These are phyloP conservation scores for Mycena indigotica DNA, from an alignment of 768 basidiomycete species.

Conservation along the genomic window DNA sequence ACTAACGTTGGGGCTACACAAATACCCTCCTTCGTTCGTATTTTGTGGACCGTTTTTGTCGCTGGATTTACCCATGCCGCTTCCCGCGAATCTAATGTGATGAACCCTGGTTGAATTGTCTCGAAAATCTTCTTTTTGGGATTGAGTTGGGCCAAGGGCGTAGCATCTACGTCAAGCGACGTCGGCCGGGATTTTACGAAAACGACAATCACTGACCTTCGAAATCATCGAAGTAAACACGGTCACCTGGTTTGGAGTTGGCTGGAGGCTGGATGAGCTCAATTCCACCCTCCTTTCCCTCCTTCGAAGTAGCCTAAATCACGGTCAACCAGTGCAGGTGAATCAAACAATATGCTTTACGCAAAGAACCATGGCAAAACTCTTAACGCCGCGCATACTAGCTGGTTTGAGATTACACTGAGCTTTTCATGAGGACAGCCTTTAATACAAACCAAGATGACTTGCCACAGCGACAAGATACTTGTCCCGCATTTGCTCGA, in stretches of 20 bases:
- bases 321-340: background rate
- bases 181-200: background rate
- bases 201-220: slow-evolving; percentile 55
- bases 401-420: slow-evolving; percentile 95
- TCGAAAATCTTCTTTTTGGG: slow-evolving; percentile 99
- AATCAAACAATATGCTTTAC: slow-evolving; percentile 47
- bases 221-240: slow-evolving; percentile 93
- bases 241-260: slow-evolving; percentile 86
- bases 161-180: slow-evolving; percentile 46
- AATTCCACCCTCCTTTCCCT: slow-evolving; percentile 86
- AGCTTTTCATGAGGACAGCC: background rate
- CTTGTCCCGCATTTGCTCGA: slow-evolving; percentile 88
- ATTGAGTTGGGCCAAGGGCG: slow-evolving; percentile 83
- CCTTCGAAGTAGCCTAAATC: slow-evolving; percentile 81
- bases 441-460: background rate
- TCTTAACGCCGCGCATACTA: slow-evolving; percentile 96
- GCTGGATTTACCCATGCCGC: slow-evolving; percentile 92
- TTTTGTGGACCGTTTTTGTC: slow-evolving; percentile 77
- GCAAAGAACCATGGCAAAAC: slow-evolving; percentile 96
- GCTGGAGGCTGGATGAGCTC: slow-evolving; percentile 90
- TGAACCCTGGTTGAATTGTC: slow-evolving; percentile 92
- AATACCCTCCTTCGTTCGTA: slow-evolving; percentile 83
- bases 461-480: slow-evolving; percentile 82
- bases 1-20: slow-evolving; percentile 80
- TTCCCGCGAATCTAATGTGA: slow-evolving; percentile 81